These are phyloP conservation scores for Chondrostereum purpureum DNA, from an alignment of 1,284 basidiomycete species.

Conservation along the genomic window DNA sequence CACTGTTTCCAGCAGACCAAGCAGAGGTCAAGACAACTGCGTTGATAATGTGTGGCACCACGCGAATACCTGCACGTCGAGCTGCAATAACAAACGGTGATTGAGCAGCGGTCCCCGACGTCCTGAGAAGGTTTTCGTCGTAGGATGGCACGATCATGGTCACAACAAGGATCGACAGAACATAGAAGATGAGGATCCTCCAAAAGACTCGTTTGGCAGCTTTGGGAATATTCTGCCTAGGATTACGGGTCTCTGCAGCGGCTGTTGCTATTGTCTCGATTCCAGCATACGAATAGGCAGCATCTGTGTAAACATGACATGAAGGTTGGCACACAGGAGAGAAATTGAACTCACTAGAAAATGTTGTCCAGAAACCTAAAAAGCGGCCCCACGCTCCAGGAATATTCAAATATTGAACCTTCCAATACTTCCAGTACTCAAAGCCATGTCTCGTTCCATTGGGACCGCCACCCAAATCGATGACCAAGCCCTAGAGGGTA, in stretches of 20 bases:
- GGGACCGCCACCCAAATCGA: conserved; percentile 17
- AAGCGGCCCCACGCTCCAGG: conserved; percentile 15
- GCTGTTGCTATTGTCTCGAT: conserved; percentile 22
- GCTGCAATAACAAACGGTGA: background rate
- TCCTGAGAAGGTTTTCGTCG: conserved; percentile 26
- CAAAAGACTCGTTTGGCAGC: conserved; percentile 41
- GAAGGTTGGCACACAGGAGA: background rate
- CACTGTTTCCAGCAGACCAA: background rate
- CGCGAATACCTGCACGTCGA: background rate
- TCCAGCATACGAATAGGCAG: conserved; percentile 8
- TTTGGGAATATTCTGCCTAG: conserved; percentile 24
- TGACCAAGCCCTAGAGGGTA: conserved; percentile 17
- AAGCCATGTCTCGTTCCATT: conserved; percentile 15
- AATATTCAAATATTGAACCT: conserved; percentile 10
- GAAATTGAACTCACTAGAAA: background rate
- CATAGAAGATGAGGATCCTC: conserved; percentile 50
- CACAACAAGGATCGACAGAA: conserved; percentile 43
- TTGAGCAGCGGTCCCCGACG: conserved; percentile 10
- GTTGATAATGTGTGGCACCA: conserved; percentile 35
- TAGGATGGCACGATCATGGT: conserved; percentile 40
- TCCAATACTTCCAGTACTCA: conserved; percentile 13
- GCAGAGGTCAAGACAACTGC: conserved; percentile 40
- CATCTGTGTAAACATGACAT: conserved; percentile 1
- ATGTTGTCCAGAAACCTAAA: conserved; percentile 19
- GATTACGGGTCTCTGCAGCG: conserved; percentile 31